Evolutionary conservation across 1,139 yeast species (phyloP).

Genomic region (Wickerhamiella infanticola): DNA sequence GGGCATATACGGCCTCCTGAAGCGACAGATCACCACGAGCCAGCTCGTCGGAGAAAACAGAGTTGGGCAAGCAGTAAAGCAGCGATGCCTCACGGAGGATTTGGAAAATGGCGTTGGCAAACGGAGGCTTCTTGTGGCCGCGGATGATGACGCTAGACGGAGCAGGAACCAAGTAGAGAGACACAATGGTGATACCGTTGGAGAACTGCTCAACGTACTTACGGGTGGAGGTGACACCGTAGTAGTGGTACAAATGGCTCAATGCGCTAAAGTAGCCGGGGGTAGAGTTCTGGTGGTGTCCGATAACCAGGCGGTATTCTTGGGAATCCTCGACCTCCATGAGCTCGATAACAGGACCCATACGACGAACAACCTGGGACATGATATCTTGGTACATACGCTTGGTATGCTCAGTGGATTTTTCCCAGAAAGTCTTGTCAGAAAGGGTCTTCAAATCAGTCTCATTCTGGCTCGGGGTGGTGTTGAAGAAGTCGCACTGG

Average conservation of each 20-base stretch:
- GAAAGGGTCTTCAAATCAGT: constrained; percentile 51
- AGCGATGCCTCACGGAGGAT: constrained; percentile 89
- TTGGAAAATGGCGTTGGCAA: constrained; percentile 71
- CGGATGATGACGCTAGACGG: constrained; percentile 24
- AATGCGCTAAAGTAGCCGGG: constrained; percentile 82
- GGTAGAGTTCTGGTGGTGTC: constrained; percentile 71
- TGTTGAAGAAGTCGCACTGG: constrained; percentile 44
- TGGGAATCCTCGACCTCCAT: constrained; percentile 61
- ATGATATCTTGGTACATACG: constrained; percentile 59
- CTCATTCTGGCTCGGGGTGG: constrained; percentile 21
- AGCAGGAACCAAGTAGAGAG: constrained; percentile 61
- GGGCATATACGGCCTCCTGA: constrained; percentile 91
- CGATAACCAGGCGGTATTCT: constrained; percentile 79
- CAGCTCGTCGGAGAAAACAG: constrained; percentile 61
- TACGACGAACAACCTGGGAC: constrained; percentile 50
- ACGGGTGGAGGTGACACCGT: constrained; percentile 71
- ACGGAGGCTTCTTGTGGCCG: constrained; percentile 26
- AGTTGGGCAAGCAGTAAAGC: constrained; percentile 81
- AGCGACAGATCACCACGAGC: constrained; percentile 67
- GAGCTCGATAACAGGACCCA: constrained; percentile 89
- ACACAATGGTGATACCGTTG: constrained; percentile 73
- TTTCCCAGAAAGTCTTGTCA: constrained; percentile 63
- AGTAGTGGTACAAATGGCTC: constrained; percentile 76
- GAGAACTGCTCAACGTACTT: constrained; percentile 90
- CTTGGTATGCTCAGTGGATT: constrained; percentile 70